A percentile compares a stretch with the other conserved stretches of the same genome.
These are phyloP conservation scores for Ophiostoma angusticollis DNA, from an alignment of 2,329 filamentous ascomycete genomes.

Conservation along the genomic window DNA sequence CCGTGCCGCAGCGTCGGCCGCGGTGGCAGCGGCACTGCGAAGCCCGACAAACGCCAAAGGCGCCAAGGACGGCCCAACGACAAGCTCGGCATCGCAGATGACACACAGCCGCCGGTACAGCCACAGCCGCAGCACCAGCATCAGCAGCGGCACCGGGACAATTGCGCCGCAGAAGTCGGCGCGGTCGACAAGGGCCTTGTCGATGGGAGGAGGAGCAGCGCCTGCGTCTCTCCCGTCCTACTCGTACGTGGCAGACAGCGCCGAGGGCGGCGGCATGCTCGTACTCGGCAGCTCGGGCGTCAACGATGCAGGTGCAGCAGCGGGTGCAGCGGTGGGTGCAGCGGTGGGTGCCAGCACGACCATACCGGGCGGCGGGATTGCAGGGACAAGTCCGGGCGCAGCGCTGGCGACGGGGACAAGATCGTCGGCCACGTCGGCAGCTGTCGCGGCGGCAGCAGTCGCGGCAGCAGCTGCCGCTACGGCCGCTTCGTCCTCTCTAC, in stretches of 20 bases:
- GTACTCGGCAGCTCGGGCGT: too few relatives aligned
- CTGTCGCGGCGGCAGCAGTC: background rate
- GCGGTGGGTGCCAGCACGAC: too few relatives aligned
- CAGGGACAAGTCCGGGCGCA: background rate
- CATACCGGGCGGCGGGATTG: too few relatives aligned
- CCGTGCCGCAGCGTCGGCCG: slow-evolving; percentile 15
- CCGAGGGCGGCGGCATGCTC: too few relatives aligned
- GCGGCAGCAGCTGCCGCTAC: slow-evolving; percentile 4
- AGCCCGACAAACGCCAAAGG: slow-evolving; percentile 9
- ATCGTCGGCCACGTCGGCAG: background rate
- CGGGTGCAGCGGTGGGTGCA: too few relatives aligned
- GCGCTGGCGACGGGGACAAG: background rate
- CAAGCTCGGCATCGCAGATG: slow-evolving; percentile 9
- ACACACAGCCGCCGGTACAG: slow-evolving; percentile 12
- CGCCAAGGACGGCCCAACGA: slow-evolving; percentile 7
- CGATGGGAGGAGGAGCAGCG: background rate
- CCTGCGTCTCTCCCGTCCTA: too few relatives aligned
- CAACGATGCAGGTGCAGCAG: too few relatives aligned
- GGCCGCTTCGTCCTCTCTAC: slow-evolving; percentile 1
- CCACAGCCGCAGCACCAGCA: slow-evolving; percentile 2
- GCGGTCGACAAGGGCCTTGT: too few relatives aligned
- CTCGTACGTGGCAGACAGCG: too few relatives aligned
- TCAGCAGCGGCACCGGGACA: background rate
- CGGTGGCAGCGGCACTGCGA: slow-evolving; percentile 3
- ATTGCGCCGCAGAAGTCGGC: background rate